Base-by-base conservation (phyloP, 1,284 basidiomycete genomes). In the Pseudozyma pruni region DNA sequence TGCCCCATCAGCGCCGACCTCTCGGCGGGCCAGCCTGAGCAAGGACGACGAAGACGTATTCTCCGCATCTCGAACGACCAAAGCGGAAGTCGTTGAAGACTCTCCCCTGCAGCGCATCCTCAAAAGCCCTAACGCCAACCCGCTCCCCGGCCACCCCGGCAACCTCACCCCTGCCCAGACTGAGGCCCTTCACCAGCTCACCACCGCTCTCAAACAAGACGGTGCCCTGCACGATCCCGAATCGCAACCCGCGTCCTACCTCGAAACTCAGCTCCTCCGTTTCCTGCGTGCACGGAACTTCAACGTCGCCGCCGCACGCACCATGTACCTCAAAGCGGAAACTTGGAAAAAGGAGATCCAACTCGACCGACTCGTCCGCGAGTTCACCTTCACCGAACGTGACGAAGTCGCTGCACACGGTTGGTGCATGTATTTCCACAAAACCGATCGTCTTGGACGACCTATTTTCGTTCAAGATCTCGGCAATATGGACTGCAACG, bases 391-490 rank as follows among this genome's bases (percentile, higher is more conserved):
- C 17, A 41, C 62, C 14, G 79, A 81, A 39, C 56, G 72, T 29
- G 76, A 79, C 11, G 42, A 45, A 4, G 78, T 81, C 4, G 79
- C 78, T 0, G 27, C 56, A 6, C 44, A 61, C 17, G 80, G 80
- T 14, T 81, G 80, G 80, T 62, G 73, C 40, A 81, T 81, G 80
- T 81, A 81, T 53, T 81, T 81, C 41, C 80, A 81, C 74, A 73
- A 74, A 37, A 70, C 60, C 10, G 80, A 81, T 55, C 53, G 57
- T 33, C 50, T 77, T 1, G 77, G 79, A 10, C 63, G 80, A 3
- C 80, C 80, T 6, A 78, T 81, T 34, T 81, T 81, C 41, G 66
- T 81, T 34, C 80, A 81, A 57, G 78, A 80, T 45, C 47, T 81
- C 23, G 71, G 73, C 37, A 62, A 72, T 41, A 60, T 81, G 57